Base-by-base conservation (phyloP, 2,329 filamentous ascomycete species). In the Mariannaea elegans region DNA sequence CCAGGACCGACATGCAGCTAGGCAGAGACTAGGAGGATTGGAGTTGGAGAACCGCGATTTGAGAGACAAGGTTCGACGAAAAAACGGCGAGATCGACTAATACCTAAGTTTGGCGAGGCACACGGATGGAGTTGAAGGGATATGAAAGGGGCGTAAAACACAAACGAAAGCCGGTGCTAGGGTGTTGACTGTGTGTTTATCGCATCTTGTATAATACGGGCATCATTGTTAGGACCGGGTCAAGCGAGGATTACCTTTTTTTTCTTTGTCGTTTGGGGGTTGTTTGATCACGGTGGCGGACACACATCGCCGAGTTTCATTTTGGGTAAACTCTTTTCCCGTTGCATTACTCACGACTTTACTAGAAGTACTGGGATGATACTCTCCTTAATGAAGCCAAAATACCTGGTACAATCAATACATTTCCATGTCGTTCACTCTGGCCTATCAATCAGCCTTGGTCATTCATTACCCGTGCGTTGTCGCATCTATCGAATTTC, bases 1-100 rank as follows among this genome's bases (percentile, higher is more conserved):
- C 52, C 81, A 97, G 58, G 95, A 99, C 77, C 87, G 95, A 3
- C 90, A 86, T 46, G 93, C 93, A 21, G 94, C 94, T 24, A 82
- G 92, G 54, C 90, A 93, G 78, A 82, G 94, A 51, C 78, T 97
- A 0, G 89, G 93, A 59, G 90, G 93, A 62, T 84, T 90, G n/a
- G 85, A 89, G 72, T 80, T 84, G 53, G 90, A 93, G 78, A 93
- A 93, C 71, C 85, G 89, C 65, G 87, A 91, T 65, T 77, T 95
- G 61, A 81, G 86, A 57, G 82, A 84, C 14, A 84, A 88, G 76
- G 77, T 93, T 57, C 88, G 76, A 65, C 70, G 78, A 60, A 69
- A 61, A 24, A 44, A 27, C 10, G 62, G 59, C 56, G 47, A 74
- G 31, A 46, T 66, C 19, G 73, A 72, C 51, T 74, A 62, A 57